Evolutionary conservation across 2,329 filamentous ascomycete genomes (phyloP).

Genomic region (Fusarium redolens): DNA sequence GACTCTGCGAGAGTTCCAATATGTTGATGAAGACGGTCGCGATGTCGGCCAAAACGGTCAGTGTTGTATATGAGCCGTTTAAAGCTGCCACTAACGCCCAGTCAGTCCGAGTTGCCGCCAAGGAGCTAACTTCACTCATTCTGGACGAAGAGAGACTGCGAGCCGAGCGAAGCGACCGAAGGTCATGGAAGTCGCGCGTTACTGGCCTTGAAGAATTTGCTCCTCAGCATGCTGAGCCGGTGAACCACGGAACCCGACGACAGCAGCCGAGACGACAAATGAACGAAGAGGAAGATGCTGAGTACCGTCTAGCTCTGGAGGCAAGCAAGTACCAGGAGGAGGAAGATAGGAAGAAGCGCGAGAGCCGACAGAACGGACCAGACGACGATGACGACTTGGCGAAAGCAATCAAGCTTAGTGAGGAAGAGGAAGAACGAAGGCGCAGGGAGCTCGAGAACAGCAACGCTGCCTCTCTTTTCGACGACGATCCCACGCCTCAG

Average conservation of each 20-base stretch:
- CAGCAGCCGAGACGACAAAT: constrained; percentile 62
- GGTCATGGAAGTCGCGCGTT: constrained; percentile 96
- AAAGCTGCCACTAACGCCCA: constrained; percentile 30
- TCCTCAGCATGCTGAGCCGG: constrained; percentile 56
- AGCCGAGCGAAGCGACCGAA: constrained; percentile 89
- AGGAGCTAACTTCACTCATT: constrained; percentile 92
- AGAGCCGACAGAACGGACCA: constrained; percentile 65
- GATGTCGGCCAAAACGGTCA: constrained; percentile 97
- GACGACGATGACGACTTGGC: constrained; percentile 87
- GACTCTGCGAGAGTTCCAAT: constrained; percentile 95
- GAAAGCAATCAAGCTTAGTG: constrained; percentile 94
- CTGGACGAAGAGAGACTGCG: constrained; percentile 93
- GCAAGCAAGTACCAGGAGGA: constrained; percentile 96
- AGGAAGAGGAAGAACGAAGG: constrained; percentile 91
- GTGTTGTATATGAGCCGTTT: constrained; percentile 44
- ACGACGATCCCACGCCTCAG: constrained; percentile 73
- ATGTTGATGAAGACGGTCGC: constrained; percentile 92
- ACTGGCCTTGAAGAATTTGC: constrained; percentile 89
- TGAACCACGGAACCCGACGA: constrained; percentile 46
- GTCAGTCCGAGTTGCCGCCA: constrained; percentile 91
- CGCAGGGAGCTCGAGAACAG: constrained; percentile 86
- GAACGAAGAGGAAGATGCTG: constrained; percentile 85
- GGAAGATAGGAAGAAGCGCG: constrained; percentile 82
- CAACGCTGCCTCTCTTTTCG: constrained; percentile 89
- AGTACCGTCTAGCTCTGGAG: constrained; percentile 91